These are phyloP conservation scores for Rhizophagus sp. DNA, from an alignment of 192 early-diverging fungal genomes.

Conservation along the genomic window DNA sequence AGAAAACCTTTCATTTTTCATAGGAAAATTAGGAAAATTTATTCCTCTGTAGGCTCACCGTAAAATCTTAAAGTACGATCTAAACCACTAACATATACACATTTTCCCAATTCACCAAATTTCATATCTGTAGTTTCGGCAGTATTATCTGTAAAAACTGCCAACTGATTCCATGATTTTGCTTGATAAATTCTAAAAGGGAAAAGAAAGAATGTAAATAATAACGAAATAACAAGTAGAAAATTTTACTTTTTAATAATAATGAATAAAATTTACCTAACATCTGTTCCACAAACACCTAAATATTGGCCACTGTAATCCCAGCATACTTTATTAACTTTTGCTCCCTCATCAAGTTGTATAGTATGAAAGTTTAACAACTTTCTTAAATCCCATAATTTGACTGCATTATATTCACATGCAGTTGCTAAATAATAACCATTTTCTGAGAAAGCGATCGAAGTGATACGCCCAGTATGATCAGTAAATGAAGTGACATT, in stretches of 20 bases:
- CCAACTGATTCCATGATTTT: conserved; percentile 64
- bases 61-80: conserved; percentile 63
- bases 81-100: conserved; percentile 51
- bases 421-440: conserved; percentile 90
- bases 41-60: conserved; percentile 27
- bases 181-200: conserved; percentile 59
- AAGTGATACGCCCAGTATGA: conserved; percentile 62
- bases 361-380: conserved; percentile 69
- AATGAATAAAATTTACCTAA: conserved; percentile 36
- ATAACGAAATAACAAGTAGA: not conserved
- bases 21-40: not conserved
- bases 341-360: conserved; percentile 54
- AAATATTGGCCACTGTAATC: conserved; percentile 86
- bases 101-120: conserved; percentile 57
- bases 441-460: conserved; percentile 89
- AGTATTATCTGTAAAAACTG: conserved; percentile 49
- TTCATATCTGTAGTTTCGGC: conserved; percentile 57
- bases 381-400: conserved; percentile 95
- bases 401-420: conserved; percentile 68
- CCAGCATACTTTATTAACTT: conserved; percentile 67
- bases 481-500: conserved; percentile 68
- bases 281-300: conserved; percentile 66
- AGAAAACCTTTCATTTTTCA: not conserved
- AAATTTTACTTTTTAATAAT: not conserved
- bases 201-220: conserved; percentile 4